Base-by-base conservation (phyloP, 1,284 basidiomycete species). In the Pseudozyma sp. region DNA sequence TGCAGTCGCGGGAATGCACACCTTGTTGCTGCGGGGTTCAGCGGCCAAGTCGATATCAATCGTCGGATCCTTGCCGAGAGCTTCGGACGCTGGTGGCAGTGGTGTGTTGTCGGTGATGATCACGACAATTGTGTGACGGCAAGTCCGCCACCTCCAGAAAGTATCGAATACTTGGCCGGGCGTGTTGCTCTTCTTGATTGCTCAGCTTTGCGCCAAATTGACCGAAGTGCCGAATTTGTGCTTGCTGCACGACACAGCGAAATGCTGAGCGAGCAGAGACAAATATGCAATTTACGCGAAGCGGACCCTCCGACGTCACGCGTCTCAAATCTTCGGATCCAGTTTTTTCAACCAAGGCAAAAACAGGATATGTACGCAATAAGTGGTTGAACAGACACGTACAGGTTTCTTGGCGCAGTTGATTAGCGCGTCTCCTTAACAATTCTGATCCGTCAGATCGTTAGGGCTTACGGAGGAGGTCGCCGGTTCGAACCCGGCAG, bases 361-460 rank as follows among this genome's bases (percentile, higher is more conserved):
- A n/a, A n/a, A n/a, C n/a, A n/a, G n/a, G n/a, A n/a, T 37, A 37
- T 37, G 5, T 10, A 37, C 14, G 5, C 35, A 37, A 37, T 37
- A 37, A 9, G 3, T 7, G 1, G 7, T 42, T 1, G 40, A 16
- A 1, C 7, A 10, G 2, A 7, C 5, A 24, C 40, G n/a, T 42
- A 10, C 7, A 7, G 61, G 67, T 69, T 69, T 65, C 68, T 61
- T 73, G 70, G 66, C 70, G 70, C 70, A 73, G 70, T 65, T 73
- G 70, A 65, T 73, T 73, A 73, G 70, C 65, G 61, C 70, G 62
- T 73, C 70, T 73, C 70, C 70, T 73, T 73, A 73, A 73, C 70
- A 73, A 50, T 63, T 63, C 58, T 35, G 56, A 45, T n/a, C 39
- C 11, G 16, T 55, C 61, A 46, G 66, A 64, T 68, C 54, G 71